Conservation (phyloP, 192 early-diverging fungal genomes). For the Pilaira anomala region DNA sequence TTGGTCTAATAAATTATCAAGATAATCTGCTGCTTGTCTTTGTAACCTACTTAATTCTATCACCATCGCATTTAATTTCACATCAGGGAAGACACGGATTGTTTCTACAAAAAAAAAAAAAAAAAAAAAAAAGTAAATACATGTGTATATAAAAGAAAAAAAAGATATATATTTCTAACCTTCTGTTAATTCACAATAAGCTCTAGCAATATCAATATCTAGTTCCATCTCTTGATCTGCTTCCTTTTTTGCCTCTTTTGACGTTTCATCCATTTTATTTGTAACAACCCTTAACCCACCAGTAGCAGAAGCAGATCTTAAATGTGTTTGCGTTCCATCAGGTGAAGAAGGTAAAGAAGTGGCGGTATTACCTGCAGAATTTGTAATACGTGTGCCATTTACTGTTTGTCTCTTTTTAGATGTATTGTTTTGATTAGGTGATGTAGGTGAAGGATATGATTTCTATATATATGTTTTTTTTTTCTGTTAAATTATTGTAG, state of each 20-base stretch:
- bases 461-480: too few relatives aligned
- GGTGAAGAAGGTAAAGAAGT: constrained; percentile 1
- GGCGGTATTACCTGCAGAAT: background rate
- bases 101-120: constrained; percentile 35
- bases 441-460: background rate
- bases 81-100: constrained; percentile 44
- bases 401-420: background rate
- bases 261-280: background rate
- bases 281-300: background rate
- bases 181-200: constrained; percentile 40
- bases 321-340: background rate
- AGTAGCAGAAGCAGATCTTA: constrained; percentile 5
- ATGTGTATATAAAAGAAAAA: background rate
- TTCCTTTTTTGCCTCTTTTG: constrained; percentile 9
- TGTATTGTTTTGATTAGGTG: background rate
- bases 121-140: background rate
- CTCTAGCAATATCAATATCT: constrained; percentile 41
- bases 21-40: constrained; percentile 50
- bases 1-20: constrained; percentile 56
- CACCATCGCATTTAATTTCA: constrained; percentile 50
- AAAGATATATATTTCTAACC: constrained; percentile 7
- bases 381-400: too few relatives aligned
- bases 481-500: too few relatives aligned
- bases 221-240: constrained; percentile 31
- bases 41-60: constrained; percentile 42